phyloP scores from a whole-genome alignment of 1,284 basidiomycete genomes.

The Pholiota adiposa region DNA sequence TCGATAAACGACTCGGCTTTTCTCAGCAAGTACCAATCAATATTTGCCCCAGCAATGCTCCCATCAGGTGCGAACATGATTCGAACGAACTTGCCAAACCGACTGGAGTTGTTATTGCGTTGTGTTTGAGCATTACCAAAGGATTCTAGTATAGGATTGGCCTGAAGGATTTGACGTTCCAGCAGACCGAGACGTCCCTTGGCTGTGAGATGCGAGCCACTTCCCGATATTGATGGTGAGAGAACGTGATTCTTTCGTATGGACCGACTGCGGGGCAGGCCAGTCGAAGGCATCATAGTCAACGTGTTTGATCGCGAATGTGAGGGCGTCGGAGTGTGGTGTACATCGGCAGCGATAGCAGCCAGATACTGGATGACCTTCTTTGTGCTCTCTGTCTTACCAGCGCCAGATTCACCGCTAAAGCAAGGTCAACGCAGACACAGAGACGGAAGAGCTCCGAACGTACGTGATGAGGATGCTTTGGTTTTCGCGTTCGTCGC shows the following conservation, averaged over 20 bases:
- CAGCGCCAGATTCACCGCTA: constrained; percentile 98
- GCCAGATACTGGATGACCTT: constrained; percentile 99
- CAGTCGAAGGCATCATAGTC: constrained; percentile 56
- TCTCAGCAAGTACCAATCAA: constrained; percentile 99
- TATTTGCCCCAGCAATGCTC: constrained; percentile 96
- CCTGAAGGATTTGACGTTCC: constrained; percentile 96
- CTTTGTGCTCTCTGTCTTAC: constrained; percentile 99
- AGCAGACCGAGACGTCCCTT: constrained; percentile 84
- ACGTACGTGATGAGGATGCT: constrained; percentile 97
- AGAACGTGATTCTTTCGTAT: constrained; percentile 47
- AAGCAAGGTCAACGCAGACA: constrained; percentile 11
- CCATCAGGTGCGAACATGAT: constrained; percentile 95
- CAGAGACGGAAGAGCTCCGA: background rate
- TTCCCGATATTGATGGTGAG: constrained; percentile 47
- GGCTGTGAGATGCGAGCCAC: constrained; percentile 52
- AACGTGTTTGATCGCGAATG: constrained; percentile 65
- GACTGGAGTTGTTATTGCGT: constrained; percentile 98
- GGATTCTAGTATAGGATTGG: constrained; percentile 97
- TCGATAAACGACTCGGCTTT: constrained; percentile 92
- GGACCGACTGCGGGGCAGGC: constrained; percentile 62
- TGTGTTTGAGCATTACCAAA: constrained; percentile 99
- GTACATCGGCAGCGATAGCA: constrained; percentile 89
- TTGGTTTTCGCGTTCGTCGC: constrained; percentile 96
- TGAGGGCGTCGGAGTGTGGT: constrained; percentile 57
- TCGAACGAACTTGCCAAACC: constrained; percentile 97